A percentile compares a stretch with the other conserved stretches of the same genome.
These are phyloP conservation scores for Fusarium marasasianum DNA, from an alignment of 2,329 filamentous ascomycete species.

Conservation along the genomic window DNA sequence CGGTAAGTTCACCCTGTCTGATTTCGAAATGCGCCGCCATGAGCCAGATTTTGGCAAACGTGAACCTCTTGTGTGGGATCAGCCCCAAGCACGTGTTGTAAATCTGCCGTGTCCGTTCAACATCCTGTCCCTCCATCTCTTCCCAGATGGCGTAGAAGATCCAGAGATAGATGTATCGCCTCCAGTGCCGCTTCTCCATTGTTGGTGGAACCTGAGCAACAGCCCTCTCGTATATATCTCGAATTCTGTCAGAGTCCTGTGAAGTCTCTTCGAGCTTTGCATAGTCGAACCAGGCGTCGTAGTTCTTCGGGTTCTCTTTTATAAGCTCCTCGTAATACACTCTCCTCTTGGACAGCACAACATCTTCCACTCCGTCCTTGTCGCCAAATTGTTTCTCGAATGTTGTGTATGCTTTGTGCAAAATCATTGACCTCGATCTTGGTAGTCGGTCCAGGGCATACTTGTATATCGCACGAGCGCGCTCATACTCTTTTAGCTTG, in stretches of 20 bases:
- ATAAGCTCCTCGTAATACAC: constrained; percentile 95
- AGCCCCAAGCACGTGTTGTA: constrained; percentile 89
- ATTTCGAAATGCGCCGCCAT: constrained; percentile 94
- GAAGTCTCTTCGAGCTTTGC: constrained; percentile 88
- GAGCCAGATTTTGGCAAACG: constrained; percentile 96
- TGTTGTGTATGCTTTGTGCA: constrained; percentile 95
- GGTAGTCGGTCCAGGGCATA: constrained; percentile 93
- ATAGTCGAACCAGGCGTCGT: constrained; percentile 97
- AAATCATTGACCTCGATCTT: constrained; percentile 80
- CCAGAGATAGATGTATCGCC: constrained; percentile 97
- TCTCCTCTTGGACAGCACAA: constrained; percentile 91
- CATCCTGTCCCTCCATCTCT: constrained; percentile 84
- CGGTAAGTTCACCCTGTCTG: constrained; percentile 81
- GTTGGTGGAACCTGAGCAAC: constrained; percentile 96
- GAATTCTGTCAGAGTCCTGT: constrained; percentile 82
- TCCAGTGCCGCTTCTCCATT: constrained; percentile 96
- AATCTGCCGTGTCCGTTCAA: constrained; percentile 83
- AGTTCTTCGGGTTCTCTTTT: constrained; percentile 94
- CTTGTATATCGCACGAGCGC: constrained; percentile 94
- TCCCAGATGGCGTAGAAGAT: constrained; percentile 97
- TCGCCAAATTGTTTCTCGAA: constrained; percentile 99
- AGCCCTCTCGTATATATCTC: constrained; percentile 94
- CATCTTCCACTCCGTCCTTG: constrained; percentile 90
- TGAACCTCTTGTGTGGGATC: constrained; percentile 96
- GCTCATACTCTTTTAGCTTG: constrained; percentile 94